These are phyloP conservation scores for Mycena pura DNA, from an alignment of 768 basidiomycete genomes.

Conservation along the genomic window DNA sequence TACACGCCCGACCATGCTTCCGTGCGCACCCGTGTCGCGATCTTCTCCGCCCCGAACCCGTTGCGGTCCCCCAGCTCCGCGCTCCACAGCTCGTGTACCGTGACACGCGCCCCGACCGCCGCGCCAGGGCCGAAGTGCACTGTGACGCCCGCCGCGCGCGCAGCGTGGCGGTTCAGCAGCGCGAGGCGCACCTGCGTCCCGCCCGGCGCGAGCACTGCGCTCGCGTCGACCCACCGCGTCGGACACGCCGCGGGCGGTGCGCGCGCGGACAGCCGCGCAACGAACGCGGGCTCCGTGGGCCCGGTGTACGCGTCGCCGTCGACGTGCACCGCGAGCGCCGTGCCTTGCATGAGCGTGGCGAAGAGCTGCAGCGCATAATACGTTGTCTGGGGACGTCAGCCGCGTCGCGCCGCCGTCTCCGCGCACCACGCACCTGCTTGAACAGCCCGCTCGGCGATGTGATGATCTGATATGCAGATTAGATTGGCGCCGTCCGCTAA, in stretches of 20 bases:
- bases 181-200: conserved; percentile 53
- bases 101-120: conserved; percentile 34
- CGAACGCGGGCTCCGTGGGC: conserved; percentile 59
- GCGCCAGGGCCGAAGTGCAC: conserved; percentile 44
- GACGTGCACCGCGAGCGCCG: conserved; percentile 47
- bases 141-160: conserved; percentile 41
- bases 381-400: conserved; percentile 47
- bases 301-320: conserved; percentile 41
- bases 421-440: conserved; percentile 31
- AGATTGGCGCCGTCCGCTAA: background rate
- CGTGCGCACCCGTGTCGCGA: conserved; percentile 38
- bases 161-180: conserved; percentile 59
- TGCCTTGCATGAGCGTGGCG: conserved; percentile 61
- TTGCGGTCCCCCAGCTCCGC: conserved; percentile 50
- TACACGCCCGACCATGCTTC: conserved; percentile 44
- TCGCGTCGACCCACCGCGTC: conserved; percentile 56
- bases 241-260: conserved; percentile 41
- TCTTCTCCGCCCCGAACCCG: conserved; percentile 50
- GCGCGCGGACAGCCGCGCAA: conserved; percentile 46
- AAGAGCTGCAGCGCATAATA: conserved; percentile 61
- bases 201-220: conserved; percentile 47
- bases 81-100: conserved; percentile 60
- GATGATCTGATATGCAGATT: conserved; percentile 40
- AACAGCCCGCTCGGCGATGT: conserved; percentile 51
- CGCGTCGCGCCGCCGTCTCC: background rate